phyloP scores from a whole-genome alignment of 139 green algal genomes.

The Chlamydomonas incerta region DNA sequence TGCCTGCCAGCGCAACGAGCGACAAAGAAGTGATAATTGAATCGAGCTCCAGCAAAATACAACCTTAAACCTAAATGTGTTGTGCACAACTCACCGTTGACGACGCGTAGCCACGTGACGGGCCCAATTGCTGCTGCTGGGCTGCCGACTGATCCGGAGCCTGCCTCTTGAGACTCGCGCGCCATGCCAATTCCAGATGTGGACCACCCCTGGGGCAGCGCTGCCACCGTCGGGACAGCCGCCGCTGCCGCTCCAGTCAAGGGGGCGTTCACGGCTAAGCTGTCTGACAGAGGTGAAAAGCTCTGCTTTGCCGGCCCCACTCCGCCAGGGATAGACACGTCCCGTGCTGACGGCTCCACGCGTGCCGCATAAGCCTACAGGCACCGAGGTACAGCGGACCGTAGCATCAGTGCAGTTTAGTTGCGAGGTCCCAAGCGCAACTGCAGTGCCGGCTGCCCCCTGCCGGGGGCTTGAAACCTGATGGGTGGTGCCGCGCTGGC shows the following conservation, averaged over 20 bases:
- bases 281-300: conserved; percentile 16
- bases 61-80: too few species aligned
- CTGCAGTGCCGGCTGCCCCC: too few species aligned
- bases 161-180: too few species aligned
- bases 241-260: neutral
- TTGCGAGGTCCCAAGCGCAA: too few species aligned
- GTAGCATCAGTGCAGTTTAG: too few species aligned
- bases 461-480: too few species aligned
- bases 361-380: neutral
- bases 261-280: neutral
- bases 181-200: too few species aligned
- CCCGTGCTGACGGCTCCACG: neutral
- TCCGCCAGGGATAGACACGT: neutral
- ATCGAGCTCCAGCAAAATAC: too few species aligned
- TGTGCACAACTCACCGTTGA: conserved; percentile 27
- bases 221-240: neutral
- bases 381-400: too few species aligned
- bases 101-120: neutral
- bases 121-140: neutral
- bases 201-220: neutral
- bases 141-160: too few species aligned
- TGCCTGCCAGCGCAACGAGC: neutral
- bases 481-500: too few species aligned
- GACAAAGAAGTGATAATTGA: too few species aligned
- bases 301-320: neutral